These are phyloP conservation scores for Schizonepeta tenuifolia DNA, from an alignment of 257 asterid species.

Conservation along the genomic window DNA sequence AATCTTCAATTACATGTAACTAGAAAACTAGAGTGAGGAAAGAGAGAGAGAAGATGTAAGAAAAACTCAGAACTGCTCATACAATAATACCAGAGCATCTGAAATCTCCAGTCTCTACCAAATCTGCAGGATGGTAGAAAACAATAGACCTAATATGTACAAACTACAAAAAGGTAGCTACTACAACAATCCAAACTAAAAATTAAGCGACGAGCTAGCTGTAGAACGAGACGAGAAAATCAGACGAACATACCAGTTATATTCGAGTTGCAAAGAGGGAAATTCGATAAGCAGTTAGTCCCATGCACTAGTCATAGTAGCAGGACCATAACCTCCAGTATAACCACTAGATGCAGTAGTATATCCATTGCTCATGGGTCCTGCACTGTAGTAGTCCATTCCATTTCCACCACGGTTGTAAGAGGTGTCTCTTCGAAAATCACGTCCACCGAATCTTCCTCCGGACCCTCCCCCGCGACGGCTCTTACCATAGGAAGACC, in stretches of 20 bases:
- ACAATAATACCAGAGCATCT: not conserved
- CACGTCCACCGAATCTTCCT: conserved; percentile 66
- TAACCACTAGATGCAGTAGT: conserved; percentile 27
- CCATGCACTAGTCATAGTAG: conserved; percentile 56
- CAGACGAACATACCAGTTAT: conserved; percentile 28
- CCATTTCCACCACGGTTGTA: conserved; percentile 41
- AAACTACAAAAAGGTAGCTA: conserved; percentile 30
- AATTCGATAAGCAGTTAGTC: conserved; percentile 41
- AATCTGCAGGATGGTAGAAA: conserved; percentile 25
- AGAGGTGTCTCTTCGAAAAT: conserved; percentile 56
- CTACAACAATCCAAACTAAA: conserved; percentile 20
- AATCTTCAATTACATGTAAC: not conserved
- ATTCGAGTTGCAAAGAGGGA: not conserved
- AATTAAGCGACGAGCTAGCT: conserved; percentile 6
- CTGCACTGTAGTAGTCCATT: conserved; percentile 49
- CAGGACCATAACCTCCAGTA: conserved; percentile 42
- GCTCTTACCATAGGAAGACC: conserved; percentile 46
- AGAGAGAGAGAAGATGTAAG: not conserved
- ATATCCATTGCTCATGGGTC: conserved; percentile 40
- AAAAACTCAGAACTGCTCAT: not conserved
- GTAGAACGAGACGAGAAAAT: conserved; percentile 30
- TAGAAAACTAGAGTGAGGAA: not conserved
- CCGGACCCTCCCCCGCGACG: conserved; percentile 57
- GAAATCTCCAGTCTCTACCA: conserved; percentile 21
- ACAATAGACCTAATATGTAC: conserved; percentile 36